A percentile compares a stretch with the other conserved stretches of the same genome.
These are phyloP conservation scores for Epichloe hybrida DNA, from an alignment of 2,329 filamentous ascomycete species.

Conservation along the genomic window DNA sequence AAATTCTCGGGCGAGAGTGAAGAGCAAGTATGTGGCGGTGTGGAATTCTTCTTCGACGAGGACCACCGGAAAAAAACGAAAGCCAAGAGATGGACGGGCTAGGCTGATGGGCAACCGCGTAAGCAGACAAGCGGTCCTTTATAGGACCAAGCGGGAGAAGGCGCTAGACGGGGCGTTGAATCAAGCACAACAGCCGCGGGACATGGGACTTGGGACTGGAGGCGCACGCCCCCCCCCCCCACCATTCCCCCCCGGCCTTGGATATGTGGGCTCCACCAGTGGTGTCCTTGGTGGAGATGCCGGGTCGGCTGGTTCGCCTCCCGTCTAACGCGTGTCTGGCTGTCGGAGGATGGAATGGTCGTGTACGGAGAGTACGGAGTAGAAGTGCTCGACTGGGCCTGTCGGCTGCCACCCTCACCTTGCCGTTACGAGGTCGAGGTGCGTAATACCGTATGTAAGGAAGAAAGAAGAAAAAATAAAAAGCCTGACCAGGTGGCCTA, in stretches of 20 bases:
- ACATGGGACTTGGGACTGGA: not conserved
- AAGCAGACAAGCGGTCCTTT: constrained; percentile 6
- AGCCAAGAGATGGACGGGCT: not conserved
- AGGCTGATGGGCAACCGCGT: constrained; percentile 4
- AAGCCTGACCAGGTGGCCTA: not conserved
- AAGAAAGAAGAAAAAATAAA: too few species aligned
- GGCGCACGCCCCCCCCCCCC: not conserved
- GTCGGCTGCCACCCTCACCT: too few species aligned
- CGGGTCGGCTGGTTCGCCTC: constrained; percentile 4
- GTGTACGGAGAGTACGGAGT: too few species aligned
- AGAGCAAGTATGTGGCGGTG: not conserved
- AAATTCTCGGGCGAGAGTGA: not conserved
- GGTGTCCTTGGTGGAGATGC: constrained; percentile 1
- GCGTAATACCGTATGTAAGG: too few species aligned
- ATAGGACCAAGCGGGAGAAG: constrained; percentile 4
- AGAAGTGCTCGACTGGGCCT: too few species aligned
- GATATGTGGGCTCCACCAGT: not conserved
- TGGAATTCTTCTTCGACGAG: not conserved
- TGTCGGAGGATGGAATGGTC: too few species aligned
- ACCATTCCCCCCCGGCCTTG: not conserved
- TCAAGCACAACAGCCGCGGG: constrained; percentile 1
- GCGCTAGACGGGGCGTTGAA: constrained; percentile 3
- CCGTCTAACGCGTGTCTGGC: not conserved
- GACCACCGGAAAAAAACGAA: not conserved
- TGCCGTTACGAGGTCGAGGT: too few species aligned